phyloP scores from a whole-genome alignment of 2,329 filamentous ascomycete species.

The Endothia cerciana region DNA sequence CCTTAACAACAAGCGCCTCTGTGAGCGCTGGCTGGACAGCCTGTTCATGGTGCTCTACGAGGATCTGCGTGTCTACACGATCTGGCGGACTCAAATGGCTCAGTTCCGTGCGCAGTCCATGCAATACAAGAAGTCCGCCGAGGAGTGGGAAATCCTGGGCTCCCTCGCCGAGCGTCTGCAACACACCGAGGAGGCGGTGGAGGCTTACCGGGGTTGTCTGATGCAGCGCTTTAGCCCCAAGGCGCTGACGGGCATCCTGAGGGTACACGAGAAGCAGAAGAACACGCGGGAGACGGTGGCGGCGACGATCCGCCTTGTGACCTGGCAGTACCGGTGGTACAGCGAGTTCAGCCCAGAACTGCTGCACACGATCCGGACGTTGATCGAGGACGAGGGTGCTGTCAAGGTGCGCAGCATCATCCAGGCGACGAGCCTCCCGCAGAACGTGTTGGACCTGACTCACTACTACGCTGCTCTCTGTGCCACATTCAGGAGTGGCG shows the following conservation, averaged over 20 bases:
- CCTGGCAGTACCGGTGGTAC: slow-evolving; percentile 99
- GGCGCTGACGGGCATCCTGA: slow-evolving; percentile 83
- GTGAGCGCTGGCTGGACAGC: slow-evolving; percentile 97
- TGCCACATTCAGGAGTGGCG: slow-evolving; percentile 91
- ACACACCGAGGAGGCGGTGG: slow-evolving; percentile 86
- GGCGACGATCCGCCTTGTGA: slow-evolving; percentile 87
- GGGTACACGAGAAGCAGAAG: slow-evolving; percentile 75
- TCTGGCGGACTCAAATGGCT: slow-evolving; percentile 97
- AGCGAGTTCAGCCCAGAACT: slow-evolving; percentile 96
- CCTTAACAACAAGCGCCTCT: slow-evolving; percentile 95
- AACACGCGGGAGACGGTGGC: slow-evolving; percentile 81
- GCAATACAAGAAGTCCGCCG: slow-evolving; percentile 93
- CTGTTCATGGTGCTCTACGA: slow-evolving; percentile 99
- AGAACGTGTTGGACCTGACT: slow-evolving; percentile 90
- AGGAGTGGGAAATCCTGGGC: slow-evolving; percentile 98
- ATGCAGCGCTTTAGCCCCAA: slow-evolving; percentile 90
- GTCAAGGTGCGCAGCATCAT: slow-evolving; percentile 98
- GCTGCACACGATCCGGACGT: slow-evolving; percentile 81
- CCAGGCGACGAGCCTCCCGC: slow-evolving; percentile 90
- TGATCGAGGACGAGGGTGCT: slow-evolving; percentile 97
- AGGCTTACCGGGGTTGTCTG: slow-evolving; percentile 90
- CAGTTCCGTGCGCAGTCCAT: slow-evolving; percentile 92
- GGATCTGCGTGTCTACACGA: slow-evolving; percentile 96
- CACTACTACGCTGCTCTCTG: slow-evolving; percentile 96
- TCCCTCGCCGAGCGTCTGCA: slow-evolving; percentile 91